phyloP scores from a whole-genome alignment of 306 rosid genomes.

The Quercus dentata region DNA sequence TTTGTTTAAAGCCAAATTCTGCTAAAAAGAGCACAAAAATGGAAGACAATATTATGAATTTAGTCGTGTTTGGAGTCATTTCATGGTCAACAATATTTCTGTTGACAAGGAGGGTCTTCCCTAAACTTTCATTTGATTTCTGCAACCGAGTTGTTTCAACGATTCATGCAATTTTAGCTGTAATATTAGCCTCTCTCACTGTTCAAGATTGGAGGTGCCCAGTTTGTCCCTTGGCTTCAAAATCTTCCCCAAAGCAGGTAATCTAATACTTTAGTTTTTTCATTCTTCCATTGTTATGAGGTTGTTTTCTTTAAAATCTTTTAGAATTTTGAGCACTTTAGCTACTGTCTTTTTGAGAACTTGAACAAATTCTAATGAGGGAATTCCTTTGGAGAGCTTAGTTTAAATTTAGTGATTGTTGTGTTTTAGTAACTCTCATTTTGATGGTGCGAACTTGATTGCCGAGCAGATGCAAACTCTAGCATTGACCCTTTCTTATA shows the following conservation, averaged over 20 bases:
- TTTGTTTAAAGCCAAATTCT: neutral
- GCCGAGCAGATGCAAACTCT: conserved; percentile 54
- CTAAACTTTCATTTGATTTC: conserved; percentile 53
- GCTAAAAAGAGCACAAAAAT: conserved; percentile 7
- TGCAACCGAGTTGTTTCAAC: conserved; percentile 69
- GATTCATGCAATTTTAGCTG: conserved; percentile 64
- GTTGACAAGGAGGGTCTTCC: conserved; percentile 36
- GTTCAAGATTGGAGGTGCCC: conserved; percentile 9
- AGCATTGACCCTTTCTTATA: conserved; percentile 63
- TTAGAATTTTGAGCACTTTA: neutral
- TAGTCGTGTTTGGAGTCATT: conserved; percentile 52
- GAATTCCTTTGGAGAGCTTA: too few species aligned
- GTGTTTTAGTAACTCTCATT: neutral
- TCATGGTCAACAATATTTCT: conserved; percentile 68
- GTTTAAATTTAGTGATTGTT: too few species aligned
- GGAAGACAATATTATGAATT: conserved; percentile 38
- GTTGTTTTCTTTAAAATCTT: neutral
- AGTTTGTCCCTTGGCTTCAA: conserved; percentile 54
- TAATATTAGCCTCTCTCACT: conserved; percentile 57
- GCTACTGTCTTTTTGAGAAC: neutral
- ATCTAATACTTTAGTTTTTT: conserved; percentile 18
- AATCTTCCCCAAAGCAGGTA: conserved; percentile 65
- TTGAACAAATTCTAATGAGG: too few species aligned
- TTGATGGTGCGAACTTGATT: conserved; percentile 7
- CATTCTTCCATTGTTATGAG: neutral